phyloP scores from a whole-genome alignment of 2,329 filamentous ascomycete genomes.

The Orbilia javanica region DNA sequence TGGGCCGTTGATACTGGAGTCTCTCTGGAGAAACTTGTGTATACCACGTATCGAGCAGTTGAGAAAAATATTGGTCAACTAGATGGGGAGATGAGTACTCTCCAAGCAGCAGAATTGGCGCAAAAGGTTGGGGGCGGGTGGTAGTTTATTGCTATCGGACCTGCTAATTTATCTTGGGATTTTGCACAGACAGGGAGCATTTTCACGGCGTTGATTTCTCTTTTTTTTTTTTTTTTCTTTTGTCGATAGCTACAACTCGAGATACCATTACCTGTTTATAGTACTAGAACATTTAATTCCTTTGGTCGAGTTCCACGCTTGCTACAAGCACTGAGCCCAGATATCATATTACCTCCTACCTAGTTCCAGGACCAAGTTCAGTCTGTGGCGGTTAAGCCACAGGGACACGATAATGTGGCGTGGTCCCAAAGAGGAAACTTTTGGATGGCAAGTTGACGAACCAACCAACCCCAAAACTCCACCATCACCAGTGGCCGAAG shows the following conservation, averaged over 20 bases:
- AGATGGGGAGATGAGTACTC: constrained; percentile 69
- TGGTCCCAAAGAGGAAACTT: constrained; percentile 31
- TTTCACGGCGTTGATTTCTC: constrained; percentile 31
- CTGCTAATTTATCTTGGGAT: not conserved
- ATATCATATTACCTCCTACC: no score
- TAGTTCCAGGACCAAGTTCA: no score
- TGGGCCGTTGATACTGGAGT: constrained; percentile 82
- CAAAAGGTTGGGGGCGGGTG: constrained; percentile 93
- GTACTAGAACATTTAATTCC: no score
- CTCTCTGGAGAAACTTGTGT: constrained; percentile 77
- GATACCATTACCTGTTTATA: no score
- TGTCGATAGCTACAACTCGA: not conserved
- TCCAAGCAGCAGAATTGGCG: constrained; percentile 87
- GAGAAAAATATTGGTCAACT: constrained; percentile 94
- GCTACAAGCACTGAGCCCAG: no score
- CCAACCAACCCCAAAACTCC: constrained; percentile 18
- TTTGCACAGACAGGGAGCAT: constrained; percentile 1
- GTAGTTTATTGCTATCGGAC: constrained; percentile 69
- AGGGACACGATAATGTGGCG: constrained; percentile 12
- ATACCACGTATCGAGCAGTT: constrained; percentile 90
- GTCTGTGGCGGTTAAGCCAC: not conserved
- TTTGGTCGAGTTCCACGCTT: no score
- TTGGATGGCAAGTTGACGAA: constrained; percentile 31
- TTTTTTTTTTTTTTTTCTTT: not conserved
- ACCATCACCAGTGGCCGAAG: constrained; percentile 29